Evolutionary conservation across 495 filamentous ascomycete species (phyloP).

Genomic region (Hypomontagnella submonticulosa): DNA sequence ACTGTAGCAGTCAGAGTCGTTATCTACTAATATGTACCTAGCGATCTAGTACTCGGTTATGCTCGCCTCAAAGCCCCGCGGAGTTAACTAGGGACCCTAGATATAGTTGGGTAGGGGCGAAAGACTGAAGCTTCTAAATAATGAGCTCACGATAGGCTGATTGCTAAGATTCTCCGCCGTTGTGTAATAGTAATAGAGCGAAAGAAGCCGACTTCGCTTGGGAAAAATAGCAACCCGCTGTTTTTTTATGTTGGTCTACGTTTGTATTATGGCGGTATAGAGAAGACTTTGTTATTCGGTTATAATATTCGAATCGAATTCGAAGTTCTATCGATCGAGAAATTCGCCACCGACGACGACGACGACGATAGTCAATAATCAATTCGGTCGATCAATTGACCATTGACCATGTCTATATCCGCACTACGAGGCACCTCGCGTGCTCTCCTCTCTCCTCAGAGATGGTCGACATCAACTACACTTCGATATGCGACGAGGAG

Average conservation of each 20-base stretch:
- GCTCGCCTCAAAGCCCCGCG: not conserved
- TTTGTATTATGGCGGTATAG: constrained; percentile 32
- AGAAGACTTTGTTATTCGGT: constrained; percentile 1
- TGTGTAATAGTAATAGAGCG: constrained; percentile 14
- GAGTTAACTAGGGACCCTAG: not conserved
- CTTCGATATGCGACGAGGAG: constrained; percentile 50
- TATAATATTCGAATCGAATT: not conserved
- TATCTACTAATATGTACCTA: not conserved
- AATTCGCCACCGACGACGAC: not conserved
- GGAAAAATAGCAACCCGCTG: constrained; percentile 1
- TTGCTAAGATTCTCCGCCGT: constrained; percentile 17
- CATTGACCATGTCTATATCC: constrained; percentile 39
- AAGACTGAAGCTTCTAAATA: constrained; percentile 33
- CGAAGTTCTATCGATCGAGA: too few species aligned
- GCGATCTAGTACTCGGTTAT: not conserved
- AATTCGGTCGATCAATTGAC: constrained; percentile 11
- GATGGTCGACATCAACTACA: constrained; percentile 21
- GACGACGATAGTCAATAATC: constrained; percentile 12
- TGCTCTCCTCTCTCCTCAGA: constrained; percentile 39
- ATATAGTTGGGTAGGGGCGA: too few species aligned
- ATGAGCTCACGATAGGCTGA: constrained; percentile 42
- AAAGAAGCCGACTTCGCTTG: constrained; percentile 31
- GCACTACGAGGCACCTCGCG: constrained; percentile 43
- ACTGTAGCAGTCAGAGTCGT: too few species aligned
- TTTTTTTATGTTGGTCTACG: constrained; percentile 11